Conservation (phyloP, 1,284 basidiomycete species). For the Cutaneotrichosporon arboriforme region DNA sequence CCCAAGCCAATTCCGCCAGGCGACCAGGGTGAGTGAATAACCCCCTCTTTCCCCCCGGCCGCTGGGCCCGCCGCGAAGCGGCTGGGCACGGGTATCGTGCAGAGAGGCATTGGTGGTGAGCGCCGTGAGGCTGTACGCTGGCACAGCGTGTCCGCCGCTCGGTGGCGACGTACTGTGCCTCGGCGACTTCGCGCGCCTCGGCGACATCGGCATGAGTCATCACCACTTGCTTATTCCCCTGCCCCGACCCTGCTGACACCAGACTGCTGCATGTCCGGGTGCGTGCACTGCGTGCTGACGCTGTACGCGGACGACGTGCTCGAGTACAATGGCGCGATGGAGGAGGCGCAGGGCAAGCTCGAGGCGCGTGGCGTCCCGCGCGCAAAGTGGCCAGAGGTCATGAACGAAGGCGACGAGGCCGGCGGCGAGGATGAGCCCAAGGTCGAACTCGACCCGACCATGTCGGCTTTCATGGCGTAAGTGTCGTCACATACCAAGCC, state of each 20-base stretch:
- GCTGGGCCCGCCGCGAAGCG: too few species aligned
- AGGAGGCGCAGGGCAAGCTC: conserved; percentile 55
- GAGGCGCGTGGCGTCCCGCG: conserved; percentile 53
- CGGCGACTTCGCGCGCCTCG: too few species aligned
- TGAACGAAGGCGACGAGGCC: conserved; percentile 21
- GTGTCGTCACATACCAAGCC: not conserved
- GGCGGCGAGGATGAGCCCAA: not conserved
- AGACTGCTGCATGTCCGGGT: conserved; percentile 92
- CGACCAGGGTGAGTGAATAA: conserved; percentile 42
- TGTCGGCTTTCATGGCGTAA: conserved; percentile 21
- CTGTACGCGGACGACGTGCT: conserved; percentile 70
- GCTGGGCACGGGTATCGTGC: too few species aligned
- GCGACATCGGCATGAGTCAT: too few species aligned
- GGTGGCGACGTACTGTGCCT: too few species aligned
- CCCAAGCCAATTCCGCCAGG: conserved; percentile 37
- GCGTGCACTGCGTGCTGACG: conserved; percentile 81
- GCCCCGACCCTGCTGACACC: not conserved
- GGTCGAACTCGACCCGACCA: conserved; percentile 8
- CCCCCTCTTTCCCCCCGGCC: too few species aligned
- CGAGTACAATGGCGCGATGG: conserved; percentile 59
- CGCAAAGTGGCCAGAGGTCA: conserved; percentile 60
- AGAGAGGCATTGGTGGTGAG: too few species aligned
- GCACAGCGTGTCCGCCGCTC: too few species aligned
- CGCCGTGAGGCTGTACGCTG: too few species aligned
- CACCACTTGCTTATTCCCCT: not conserved